These are phyloP conservation scores for Trichoderma simmonsii DNA, from an alignment of 2,329 filamentous ascomycete species.

Conservation along the genomic window DNA sequence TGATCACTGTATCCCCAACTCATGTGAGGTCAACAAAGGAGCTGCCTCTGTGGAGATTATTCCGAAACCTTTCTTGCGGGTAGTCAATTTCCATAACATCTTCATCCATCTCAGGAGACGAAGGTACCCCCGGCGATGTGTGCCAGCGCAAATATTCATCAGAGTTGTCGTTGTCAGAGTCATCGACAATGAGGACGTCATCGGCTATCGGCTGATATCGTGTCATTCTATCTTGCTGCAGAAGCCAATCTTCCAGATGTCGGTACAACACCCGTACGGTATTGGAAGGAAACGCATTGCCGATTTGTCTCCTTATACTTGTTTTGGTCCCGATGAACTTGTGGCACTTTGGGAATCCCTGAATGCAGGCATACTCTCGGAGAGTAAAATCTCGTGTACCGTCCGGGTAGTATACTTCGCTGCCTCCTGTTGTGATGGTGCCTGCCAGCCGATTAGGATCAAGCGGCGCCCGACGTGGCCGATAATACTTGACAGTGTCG, in stretches of 20 bases:
- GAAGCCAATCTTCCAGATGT: slow-evolving; percentile 47
- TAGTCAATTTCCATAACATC: not conserved
- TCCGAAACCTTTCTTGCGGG: not conserved
- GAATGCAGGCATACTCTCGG: slow-evolving; percentile 65
- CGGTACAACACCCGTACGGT: slow-evolving; percentile 49
- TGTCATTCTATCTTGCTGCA: slow-evolving; percentile 40
- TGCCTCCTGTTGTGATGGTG: slow-evolving; percentile 64
- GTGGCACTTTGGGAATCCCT: slow-evolving; percentile 65
- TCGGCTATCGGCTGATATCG: slow-evolving; percentile 20
- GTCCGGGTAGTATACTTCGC: slow-evolving; percentile 61
- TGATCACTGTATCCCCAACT: not conserved
- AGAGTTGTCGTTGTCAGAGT: slow-evolving; percentile 26
- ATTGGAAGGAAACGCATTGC: slow-evolving; percentile 72
- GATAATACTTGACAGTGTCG: slow-evolving; percentile 25
- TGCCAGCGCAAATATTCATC: slow-evolving; percentile 17
- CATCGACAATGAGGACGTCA: slow-evolving; percentile 27
- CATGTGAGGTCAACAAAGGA: slow-evolving; percentile 1
- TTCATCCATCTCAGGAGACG: slow-evolving; percentile 29
- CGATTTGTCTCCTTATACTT: slow-evolving; percentile 62
- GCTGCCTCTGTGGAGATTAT: not conserved
- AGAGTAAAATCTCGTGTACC: slow-evolving; percentile 62
- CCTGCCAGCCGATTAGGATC: slow-evolving; percentile 47
- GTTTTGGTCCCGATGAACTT: slow-evolving; percentile 47
- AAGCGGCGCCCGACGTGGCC: slow-evolving; percentile 38
- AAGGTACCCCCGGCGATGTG: slow-evolving; percentile 11